Conservation (phyloP, 768 basidiomycete species). For the Suillus hirtellus region DNA sequence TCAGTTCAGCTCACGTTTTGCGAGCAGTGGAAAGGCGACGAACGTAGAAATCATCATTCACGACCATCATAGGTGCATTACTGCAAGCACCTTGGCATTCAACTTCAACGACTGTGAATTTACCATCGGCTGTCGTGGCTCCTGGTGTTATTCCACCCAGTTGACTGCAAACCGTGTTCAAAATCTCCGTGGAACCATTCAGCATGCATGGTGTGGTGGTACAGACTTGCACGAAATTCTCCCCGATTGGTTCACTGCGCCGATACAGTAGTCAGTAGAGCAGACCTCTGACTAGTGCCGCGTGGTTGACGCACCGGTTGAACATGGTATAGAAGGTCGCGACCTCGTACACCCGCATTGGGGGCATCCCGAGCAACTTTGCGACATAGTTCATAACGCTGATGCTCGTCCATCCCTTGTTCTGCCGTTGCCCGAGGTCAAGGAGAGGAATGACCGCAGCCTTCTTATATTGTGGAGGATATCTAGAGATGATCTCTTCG, state of each 20-base stretch:
- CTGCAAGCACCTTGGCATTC: constrained; percentile 99
- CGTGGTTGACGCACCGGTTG: constrained; percentile 69
- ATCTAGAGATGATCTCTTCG: constrained; percentile 86
- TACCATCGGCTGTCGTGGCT: constrained; percentile 92
- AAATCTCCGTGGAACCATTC: constrained; percentile 85
- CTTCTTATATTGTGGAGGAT: constrained; percentile 98
- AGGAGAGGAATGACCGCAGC: constrained; percentile 96
- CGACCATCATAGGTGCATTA: constrained; percentile 95
- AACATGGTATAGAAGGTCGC: constrained; percentile 99
- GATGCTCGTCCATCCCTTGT: constrained; percentile 98
- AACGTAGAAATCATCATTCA: constrained; percentile 97
- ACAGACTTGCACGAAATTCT: constrained; percentile 96
- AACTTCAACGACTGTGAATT: constrained; percentile 97
- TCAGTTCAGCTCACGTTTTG: constrained; percentile 13
- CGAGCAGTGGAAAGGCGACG: constrained; percentile 31
- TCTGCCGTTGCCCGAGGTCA: constrained; percentile 95
- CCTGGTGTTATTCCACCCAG: constrained; percentile 85
- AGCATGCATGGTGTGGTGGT: constrained; percentile 99
- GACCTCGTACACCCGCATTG: constrained; percentile 99
- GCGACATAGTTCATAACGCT: constrained; percentile 99
- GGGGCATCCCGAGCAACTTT: constrained; percentile 87
- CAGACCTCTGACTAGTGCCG: not conserved
- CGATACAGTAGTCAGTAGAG: constrained; percentile 6
- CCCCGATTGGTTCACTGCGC: constrained; percentile 84
- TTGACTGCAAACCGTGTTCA: constrained; percentile 80